Conservation (phyloP, 169 alveolate genomes). For the Eimeria sp. region DNA sequence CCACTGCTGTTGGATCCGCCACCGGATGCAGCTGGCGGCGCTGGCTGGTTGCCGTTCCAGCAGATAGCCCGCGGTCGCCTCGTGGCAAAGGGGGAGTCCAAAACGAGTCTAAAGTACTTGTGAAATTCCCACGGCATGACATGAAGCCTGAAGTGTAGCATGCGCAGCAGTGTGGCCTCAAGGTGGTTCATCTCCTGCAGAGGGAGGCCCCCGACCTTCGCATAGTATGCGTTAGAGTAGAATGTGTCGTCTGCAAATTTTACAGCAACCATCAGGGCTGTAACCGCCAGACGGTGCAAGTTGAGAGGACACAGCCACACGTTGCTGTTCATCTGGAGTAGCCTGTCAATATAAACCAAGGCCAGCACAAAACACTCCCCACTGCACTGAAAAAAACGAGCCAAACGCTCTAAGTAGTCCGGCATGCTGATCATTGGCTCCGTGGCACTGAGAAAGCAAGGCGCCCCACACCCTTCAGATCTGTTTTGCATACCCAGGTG, state of each 20-base stretch:
- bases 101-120: conserved; percentile 24
- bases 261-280: conserved; percentile 88
- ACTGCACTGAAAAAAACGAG: conserved; percentile 92
- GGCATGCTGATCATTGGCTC: conserved; percentile 93
- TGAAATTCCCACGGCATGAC: conserved; percentile 86
- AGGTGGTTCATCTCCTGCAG: conserved; percentile 88
- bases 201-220: conserved; percentile 90
- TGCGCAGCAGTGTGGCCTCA: conserved; percentile 87
- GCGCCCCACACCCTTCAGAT: conserved; percentile 84
- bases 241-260: conserved; percentile 90
- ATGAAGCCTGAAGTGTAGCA: conserved; percentile 87
- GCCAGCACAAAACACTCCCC: conserved; percentile 89
- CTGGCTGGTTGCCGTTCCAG: neutral
- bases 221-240: conserved; percentile 89
- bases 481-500: conserved; percentile 54
- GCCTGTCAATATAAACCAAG: conserved; percentile 87
- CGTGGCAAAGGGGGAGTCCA: conserved; percentile 54
- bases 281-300: conserved; percentile 89
- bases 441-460: conserved; percentile 93
- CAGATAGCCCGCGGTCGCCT: conserved; percentile 21
- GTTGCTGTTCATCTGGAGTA: conserved; percentile 82
- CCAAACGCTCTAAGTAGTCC: conserved; percentile 91
- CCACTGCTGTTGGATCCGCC: conserved; percentile 14
- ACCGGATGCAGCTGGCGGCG: conserved; percentile 10
- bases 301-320: conserved; percentile 84